A percentile compares a stretch with the other conserved stretches of the same genome.
phyloP scores from a whole-genome alignment of 139 green algal genomes.

The Penium margaritaceum region DNA sequence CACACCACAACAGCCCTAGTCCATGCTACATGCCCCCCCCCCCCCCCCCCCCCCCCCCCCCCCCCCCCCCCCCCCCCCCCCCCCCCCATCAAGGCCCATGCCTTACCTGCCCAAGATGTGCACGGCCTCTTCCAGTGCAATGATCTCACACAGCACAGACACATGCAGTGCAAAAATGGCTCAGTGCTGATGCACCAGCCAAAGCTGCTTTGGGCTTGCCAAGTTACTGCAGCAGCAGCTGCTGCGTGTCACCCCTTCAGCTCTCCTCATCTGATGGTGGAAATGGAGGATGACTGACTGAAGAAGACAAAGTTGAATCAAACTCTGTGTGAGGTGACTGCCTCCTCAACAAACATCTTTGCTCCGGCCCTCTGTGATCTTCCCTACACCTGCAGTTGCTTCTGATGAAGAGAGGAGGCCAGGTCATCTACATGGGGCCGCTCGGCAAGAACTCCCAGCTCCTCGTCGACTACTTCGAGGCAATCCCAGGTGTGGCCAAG shows the following conservation, averaged over 20 bases:
- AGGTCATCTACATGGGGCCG: constrained; percentile 71
- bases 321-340: too few relatives aligned
- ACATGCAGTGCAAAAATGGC: too few relatives aligned
- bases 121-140: neutral
- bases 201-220: neutral
- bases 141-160: neutral
- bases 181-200: neutral
- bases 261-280: too few relatives aligned
- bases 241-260: too few relatives aligned
- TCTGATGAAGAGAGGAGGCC: constrained; percentile 56
- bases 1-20: too few relatives aligned
- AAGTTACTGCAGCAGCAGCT: too few relatives aligned
- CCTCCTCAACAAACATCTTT: too few relatives aligned
- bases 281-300: too few relatives aligned
- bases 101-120: neutral
- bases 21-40: neutral
- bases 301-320: too few relatives aligned
- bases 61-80: neutral
- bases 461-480: constrained; percentile 50
- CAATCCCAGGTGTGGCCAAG: constrained; percentile 4
- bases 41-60: neutral
- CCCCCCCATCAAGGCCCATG: neutral
- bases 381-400: neutral
- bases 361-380: too few relatives aligned
- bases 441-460: constrained; percentile 58